These are phyloP conservation scores for Hyaloscypha bicolor DNA, from an alignment of 495 filamentous ascomycete genomes.

Conservation along the genomic window DNA sequence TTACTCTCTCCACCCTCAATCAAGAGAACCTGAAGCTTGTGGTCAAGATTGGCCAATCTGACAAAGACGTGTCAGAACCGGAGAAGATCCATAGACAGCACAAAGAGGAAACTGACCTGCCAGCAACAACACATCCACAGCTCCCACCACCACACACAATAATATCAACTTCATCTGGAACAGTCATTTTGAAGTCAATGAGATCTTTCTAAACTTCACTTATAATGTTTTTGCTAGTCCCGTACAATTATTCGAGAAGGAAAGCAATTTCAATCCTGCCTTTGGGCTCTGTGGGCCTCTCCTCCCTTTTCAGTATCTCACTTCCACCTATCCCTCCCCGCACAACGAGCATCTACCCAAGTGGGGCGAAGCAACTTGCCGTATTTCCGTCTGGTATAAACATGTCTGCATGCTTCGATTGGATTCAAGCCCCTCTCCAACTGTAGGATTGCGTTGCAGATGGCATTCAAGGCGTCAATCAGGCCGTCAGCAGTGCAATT, in stretches of 20 bases:
- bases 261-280: background rate
- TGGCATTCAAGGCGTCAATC: background rate
- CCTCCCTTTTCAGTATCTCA: constrained; percentile 6
- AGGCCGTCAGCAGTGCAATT: background rate
- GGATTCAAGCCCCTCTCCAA: constrained; percentile 9
- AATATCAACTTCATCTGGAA: constrained; percentile 78
- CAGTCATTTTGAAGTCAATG: constrained; percentile 37
- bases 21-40: constrained; percentile 76
- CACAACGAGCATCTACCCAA: constrained; percentile 4
- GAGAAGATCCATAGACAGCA: background rate
- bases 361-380: background rate
- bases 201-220: background rate
- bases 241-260: background rate
- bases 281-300: background rate
- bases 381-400: background rate
- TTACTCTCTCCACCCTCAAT: constrained; percentile 82
- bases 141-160: constrained; percentile 78
- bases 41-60: constrained; percentile 76
- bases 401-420: background rate
- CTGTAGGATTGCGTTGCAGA: constrained; percentile 5
- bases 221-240: background rate
- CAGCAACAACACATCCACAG: constrained; percentile 76
- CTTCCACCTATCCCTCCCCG: constrained; percentile 5
- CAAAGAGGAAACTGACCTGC: constrained; percentile 44
- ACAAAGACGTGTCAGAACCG: background rate